Evolutionary conservation across 805 yeast genomes (phyloP).

Genomic region (Saccharomycopsis microspora): DNA sequence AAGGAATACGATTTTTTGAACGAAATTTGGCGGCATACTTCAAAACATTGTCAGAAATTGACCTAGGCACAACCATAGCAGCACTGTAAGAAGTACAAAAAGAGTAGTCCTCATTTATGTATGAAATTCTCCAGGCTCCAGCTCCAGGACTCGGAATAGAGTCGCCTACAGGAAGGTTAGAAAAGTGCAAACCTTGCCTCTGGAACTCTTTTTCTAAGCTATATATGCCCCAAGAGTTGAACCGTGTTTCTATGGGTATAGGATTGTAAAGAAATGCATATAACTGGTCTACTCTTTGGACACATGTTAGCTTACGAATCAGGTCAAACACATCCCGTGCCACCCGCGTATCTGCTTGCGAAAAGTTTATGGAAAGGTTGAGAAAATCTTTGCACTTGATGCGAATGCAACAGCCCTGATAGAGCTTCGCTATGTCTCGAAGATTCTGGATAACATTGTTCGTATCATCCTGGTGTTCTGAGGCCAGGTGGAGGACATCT

Average conservation of each 20-base stretch:
- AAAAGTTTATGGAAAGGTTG: slow-evolving; percentile 66
- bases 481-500: slow-evolving; percentile 15
- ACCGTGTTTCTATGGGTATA: slow-evolving; percentile 50
- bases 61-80: slow-evolving; percentile 54
- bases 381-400: slow-evolving; percentile 79
- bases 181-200: slow-evolving; percentile 52
- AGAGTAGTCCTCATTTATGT: slow-evolving; percentile 50
- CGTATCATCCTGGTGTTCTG: not conserved
- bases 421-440: slow-evolving; percentile 19
- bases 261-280: slow-evolving; percentile 82
- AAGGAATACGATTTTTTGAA: slow-evolving; percentile 79
- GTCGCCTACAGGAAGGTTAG: slow-evolving; percentile 14
- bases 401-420: slow-evolving; percentile 41
- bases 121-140: slow-evolving; percentile 58
- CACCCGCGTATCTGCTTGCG: slow-evolving; percentile 29
- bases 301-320: slow-evolving; percentile 52
- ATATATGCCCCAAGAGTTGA: slow-evolving; percentile 67
- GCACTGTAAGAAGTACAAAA: slow-evolving; percentile 73
- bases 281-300: slow-evolving; percentile 40
- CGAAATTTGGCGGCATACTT: slow-evolving; percentile 78
- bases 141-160: slow-evolving; percentile 7
- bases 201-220: slow-evolving; percentile 51
- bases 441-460: slow-evolving; percentile 11
- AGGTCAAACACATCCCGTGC: slow-evolving; percentile 68
- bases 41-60: slow-evolving; percentile 71